Evolutionary conservation across 1,284 basidiomycete genomes (phyloP).

Genomic region (Ganoderma sinense): DNA sequence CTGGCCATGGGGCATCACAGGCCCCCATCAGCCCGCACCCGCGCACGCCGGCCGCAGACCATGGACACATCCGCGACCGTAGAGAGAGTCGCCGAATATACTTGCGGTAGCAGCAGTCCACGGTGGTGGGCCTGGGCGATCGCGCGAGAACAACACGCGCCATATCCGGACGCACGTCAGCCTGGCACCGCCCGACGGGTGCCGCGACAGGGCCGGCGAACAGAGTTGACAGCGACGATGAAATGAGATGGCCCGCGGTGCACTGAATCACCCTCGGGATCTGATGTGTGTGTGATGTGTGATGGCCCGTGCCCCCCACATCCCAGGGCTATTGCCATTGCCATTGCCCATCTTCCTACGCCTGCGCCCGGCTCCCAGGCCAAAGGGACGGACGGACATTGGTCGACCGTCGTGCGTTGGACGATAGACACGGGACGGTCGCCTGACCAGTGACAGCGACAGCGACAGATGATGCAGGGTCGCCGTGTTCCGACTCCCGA

Average conservation of each 20-base stretch:
- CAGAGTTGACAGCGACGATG: conserved; percentile 3
- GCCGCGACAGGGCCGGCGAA: not conserved
- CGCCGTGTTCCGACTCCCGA: not conserved
- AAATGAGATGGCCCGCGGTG: not conserved
- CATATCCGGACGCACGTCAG: conserved; percentile 8
- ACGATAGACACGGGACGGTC: too few relatives aligned
- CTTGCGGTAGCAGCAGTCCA: not conserved
- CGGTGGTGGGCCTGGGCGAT: too few relatives aligned
- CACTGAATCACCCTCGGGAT: conserved; percentile 5
- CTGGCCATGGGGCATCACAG: not conserved
- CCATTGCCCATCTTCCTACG: too few relatives aligned
- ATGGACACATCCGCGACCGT: not conserved
- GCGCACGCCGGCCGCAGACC: not conserved
- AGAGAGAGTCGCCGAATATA: too few relatives aligned
- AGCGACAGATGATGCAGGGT: conserved; percentile 6
- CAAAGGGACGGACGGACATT: not conserved
- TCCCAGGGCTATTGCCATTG: too few relatives aligned
- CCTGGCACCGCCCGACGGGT: conserved; percentile 10
- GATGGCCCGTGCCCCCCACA: not conserved
- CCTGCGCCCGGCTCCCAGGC: not conserved
- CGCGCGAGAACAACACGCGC: conserved; percentile 11
- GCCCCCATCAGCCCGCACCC: not conserved
- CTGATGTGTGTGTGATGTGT: conserved; percentile 10
- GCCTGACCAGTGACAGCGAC: too few relatives aligned
- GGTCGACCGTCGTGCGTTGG: too few relatives aligned